Percentiles rank a stretch among this genome's conserved stretches.
These are phyloP conservation scores for Phoenix dactylifera DNA, from an alignment of 176 grass and related monocot genomes.

Conservation along the genomic window DNA sequence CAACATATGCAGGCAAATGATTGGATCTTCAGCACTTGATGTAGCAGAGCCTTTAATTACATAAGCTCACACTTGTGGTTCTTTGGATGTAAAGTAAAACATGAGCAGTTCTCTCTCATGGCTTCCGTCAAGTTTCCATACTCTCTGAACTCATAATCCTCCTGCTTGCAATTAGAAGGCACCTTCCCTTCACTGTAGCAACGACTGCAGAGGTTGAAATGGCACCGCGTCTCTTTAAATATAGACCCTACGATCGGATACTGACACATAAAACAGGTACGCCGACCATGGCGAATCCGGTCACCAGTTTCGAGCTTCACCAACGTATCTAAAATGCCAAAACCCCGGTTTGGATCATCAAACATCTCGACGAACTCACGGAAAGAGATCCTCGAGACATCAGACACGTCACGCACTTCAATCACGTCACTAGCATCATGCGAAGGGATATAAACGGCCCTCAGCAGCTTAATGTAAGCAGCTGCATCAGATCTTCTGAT, in stretches of 20 bases:
- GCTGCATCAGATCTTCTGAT: slow-evolving; percentile 76
- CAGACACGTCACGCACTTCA: slow-evolving; percentile 88
- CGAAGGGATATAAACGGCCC: slow-evolving; percentile 77
- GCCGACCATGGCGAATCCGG: slow-evolving; percentile 74
- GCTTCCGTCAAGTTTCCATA: slow-evolving; percentile 73
- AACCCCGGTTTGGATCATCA: slow-evolving; percentile 91
- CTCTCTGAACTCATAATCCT: slow-evolving; percentile 94
- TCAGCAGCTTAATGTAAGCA: slow-evolving; percentile 63
- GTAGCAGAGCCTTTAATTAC: slow-evolving; percentile 12
- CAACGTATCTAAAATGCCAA: slow-evolving; percentile 71
- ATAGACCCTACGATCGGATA: slow-evolving; percentile 88
- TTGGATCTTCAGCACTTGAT: neutral
- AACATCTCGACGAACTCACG: slow-evolving; percentile 93
- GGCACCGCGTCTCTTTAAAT: slow-evolving; percentile 84
- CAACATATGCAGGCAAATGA: slow-evolving; percentile 29
- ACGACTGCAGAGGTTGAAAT: slow-evolving; percentile 75
- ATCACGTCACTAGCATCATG: slow-evolving; percentile 78
- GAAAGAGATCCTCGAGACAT: slow-evolving; percentile 90
- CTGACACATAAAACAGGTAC: slow-evolving; percentile 70
- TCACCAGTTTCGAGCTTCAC: slow-evolving; percentile 91
- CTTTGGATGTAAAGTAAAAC: slow-evolving; percentile 73
- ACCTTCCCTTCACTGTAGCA: slow-evolving; percentile 99
- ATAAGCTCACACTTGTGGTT: slow-evolving; percentile 56
- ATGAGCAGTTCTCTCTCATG: slow-evolving; percentile 66
- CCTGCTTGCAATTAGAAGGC: slow-evolving; percentile 69